Evolutionary conservation across 805 yeast genomes (phyloP), one percentile per base, ranked within the genome.

Genomic region (Phaffomyces antillensis): DNA sequence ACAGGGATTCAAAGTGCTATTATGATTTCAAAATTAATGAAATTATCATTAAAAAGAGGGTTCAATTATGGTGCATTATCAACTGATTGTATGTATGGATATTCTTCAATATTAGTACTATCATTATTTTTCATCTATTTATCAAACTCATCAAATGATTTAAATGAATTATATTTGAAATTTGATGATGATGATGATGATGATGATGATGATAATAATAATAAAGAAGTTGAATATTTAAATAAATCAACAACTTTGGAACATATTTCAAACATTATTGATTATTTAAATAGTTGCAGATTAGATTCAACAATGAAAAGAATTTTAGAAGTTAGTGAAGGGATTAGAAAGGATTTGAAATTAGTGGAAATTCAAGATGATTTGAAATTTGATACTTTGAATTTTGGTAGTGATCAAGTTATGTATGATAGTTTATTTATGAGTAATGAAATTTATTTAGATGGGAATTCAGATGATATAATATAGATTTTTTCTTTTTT

Each of bases 41-140:
- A 64, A 2, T 55, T 60, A 36, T 62, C 69, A 0, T 58, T 62
- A 31, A 53, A 60, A 10, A 28, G 33, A 4, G 36, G 46, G 1
- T 64, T 65, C 42, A 72, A 70, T 5, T 60, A 68, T 42, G 76
- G 76, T n/a, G 69, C 73, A 2, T 39, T 70, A n/a, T 67, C 70
- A 32, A 61, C 63, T 33, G 78, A 73, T 48, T 66, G 71, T 34
- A 70, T 70, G 52, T 63, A 65, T 52, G 71, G 68, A 7, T 73
- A 73, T 49, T 65, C 66, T 47, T 68, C 75, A 2, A 64, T 66
- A 1, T 62, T 73, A 65, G 66, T 66, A 0, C 53, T 72, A 24
- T 65, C 73, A 3, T 50, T 71, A 39, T 63, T 72, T n/a, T 68
- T 66, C 44, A 64, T 73, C 35, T 56, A 59, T 37, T 42, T 62